These are phyloP conservation scores for Diutina ranongensis DNA, from an alignment of 1,139 yeast species.

Conservation along the genomic window DNA sequence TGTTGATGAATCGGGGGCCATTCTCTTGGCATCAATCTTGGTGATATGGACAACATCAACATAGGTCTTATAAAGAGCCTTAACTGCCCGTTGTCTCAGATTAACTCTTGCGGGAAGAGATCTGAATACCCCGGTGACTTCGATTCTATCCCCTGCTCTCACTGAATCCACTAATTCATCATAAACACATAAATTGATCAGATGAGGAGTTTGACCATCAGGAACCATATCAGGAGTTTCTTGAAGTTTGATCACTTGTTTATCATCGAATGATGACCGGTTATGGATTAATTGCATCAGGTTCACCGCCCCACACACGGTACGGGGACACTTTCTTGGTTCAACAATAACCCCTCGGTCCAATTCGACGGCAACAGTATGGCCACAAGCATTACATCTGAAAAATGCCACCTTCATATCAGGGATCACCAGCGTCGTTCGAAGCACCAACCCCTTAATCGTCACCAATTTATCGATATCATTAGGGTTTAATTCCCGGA, in stretches of 20 bases:
- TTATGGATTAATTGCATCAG: conserved; percentile 90
- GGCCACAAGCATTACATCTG: conserved; percentile 92
- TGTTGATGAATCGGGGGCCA: conserved; percentile 74
- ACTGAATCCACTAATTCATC: conserved; percentile 93
- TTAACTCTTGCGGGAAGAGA: conserved; percentile 87
- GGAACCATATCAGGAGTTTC: conserved; percentile 98
- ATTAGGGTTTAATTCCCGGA: conserved; percentile 90
- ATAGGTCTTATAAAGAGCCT: conserved; percentile 81
- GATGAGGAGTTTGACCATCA: conserved; percentile 97
- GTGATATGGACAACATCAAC: conserved; percentile 89
- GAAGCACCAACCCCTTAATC: conserved; percentile 80
- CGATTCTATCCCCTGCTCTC: conserved; percentile 94
- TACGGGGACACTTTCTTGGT: conserved; percentile 87
- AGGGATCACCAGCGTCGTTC: conserved; percentile 88
- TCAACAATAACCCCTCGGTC: conserved; percentile 93
- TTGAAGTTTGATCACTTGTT: conserved; percentile 86
- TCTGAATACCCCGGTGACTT: conserved; percentile 90
- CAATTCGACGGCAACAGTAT: conserved; percentile 82
- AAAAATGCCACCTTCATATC: conserved; percentile 97
- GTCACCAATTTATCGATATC: conserved; percentile 91
- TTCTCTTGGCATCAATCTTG: conserved; percentile 70
- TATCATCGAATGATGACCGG: conserved; percentile 86
- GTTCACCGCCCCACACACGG: conserved; percentile 71
- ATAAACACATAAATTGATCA: conserved; percentile 86
- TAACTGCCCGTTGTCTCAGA: conserved; percentile 73